Base-by-base conservation (phyloP, 2,329 filamentous ascomycete genomes). In the Fusarium chuoi region DNA sequence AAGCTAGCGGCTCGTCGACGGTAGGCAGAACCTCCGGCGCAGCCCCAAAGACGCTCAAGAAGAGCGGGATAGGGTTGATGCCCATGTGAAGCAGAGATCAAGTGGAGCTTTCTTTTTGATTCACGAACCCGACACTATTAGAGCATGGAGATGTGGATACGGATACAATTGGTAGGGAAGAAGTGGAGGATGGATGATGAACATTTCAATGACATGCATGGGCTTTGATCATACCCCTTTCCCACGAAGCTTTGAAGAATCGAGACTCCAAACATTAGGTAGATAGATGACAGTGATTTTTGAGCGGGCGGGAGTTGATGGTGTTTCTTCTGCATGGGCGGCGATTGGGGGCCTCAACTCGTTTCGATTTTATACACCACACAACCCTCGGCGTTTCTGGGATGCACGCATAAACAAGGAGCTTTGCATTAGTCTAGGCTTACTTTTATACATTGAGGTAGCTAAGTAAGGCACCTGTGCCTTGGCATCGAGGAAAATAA, bases 11-110 rank as follows among this genome's bases (percentile, higher is more conserved):
- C 45, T 79, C 81, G 20, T 75, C 77, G 5, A 64, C 77, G 20
- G 48, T 76, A 8, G 75, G 74, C 24, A 75, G 70, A 45, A 71
- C 77, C 22, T 70, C 69, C 8, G 72, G 77, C 39, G 48, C 70
- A 30, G 62, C 73, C 24, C 56, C 73, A 38, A 80, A 77, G 75
- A 72, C 79, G 24, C 76, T 78, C 17, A 81, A 78, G 72, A 85
- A 82, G 73, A 78, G 78, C 10, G 78, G 78, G 20, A 84, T 85
- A 57, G 82, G 80, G 22, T 30, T 70, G 38, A 70, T 70, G 68
- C 68, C 83, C 20, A 51, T 82, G 54, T 84, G 74, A 80, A 38
- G 51, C 61, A 56, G 56, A 42, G 38, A 38, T 26, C 33, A 38
- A 39, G 51, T 39, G 30, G 36, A 30, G 33, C 33, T 49, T 55